A percentile compares a stretch with the other conserved stretches of the same genome.
Evolutionary conservation across 805 yeast genomes (phyloP).

Genomic region (Schwanniomyces sp.): DNA sequence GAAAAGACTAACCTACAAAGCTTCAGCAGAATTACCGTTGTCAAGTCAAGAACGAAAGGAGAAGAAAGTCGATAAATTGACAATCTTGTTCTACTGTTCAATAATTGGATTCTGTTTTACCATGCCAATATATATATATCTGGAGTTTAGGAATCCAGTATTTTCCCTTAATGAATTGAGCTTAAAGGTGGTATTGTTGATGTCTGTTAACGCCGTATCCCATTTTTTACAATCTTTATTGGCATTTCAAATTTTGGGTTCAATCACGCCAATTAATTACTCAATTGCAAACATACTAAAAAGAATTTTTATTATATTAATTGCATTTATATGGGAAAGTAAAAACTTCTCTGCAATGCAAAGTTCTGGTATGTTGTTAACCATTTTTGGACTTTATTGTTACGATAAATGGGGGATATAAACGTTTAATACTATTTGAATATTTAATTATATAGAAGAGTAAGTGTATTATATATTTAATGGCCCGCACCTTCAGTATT

Average conservation of each 20-base stretch:
- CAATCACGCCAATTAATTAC: constrained; percentile 72
- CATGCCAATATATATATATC: constrained; percentile 60
- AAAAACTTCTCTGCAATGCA: constrained; percentile 27
- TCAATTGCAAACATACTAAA: constrained; percentile 78
- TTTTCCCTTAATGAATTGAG: constrained; percentile 33
- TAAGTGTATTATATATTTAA: constrained; percentile 12
- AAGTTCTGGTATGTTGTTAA: constrained; percentile 33
- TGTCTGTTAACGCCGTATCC: constrained; percentile 61
- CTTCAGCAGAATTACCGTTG: constrained; percentile 19
- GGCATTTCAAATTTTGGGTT: constrained; percentile 75
- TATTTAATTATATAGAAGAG: background rate
- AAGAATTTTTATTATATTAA: constrained; percentile 66
- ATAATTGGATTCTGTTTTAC: constrained; percentile 66
- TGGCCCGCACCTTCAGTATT: constrained; percentile 43
- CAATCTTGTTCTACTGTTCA: constrained; percentile 72
- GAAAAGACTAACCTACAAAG: constrained; percentile 55
- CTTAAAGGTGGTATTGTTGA: constrained; percentile 31
- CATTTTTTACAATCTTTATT: constrained; percentile 73
- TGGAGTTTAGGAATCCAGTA: constrained; percentile 44
- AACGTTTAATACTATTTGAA: background rate
- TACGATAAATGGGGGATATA: constrained; percentile 43
- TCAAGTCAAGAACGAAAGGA: constrained; percentile 11
- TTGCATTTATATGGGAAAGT: constrained; percentile 62
- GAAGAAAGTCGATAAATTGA: constrained; percentile 63
- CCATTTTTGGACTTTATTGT: constrained; percentile 40